Conservation (phyloP, 164 flowering plant species). For the Vitis labrusca region DNA sequence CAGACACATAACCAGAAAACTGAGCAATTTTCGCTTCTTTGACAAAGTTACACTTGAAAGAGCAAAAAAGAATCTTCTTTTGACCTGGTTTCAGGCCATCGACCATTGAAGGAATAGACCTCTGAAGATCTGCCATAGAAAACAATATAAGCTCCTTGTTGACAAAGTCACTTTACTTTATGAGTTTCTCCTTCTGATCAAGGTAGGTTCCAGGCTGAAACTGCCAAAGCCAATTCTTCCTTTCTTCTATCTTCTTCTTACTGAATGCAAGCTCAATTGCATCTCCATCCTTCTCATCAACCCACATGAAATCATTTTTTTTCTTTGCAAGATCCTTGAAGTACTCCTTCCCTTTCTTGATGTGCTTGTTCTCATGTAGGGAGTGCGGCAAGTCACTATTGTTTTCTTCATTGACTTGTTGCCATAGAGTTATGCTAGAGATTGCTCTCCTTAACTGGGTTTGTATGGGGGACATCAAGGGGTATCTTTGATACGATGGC, state of each 20-base stretch:
- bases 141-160: slow-evolving; percentile 92
- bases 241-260: slow-evolving; percentile 90
- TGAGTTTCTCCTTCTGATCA: slow-evolving; percentile 63
- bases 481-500: too few relatives aligned
- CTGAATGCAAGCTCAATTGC: slow-evolving; percentile 96
- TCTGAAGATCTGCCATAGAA: slow-evolving; percentile 87
- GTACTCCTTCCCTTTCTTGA: too few relatives aligned
- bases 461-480: too few relatives aligned
- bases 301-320: slow-evolving; percentile 34
- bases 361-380: too few relatives aligned
- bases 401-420: too few relatives aligned
- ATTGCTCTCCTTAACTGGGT: too few relatives aligned
- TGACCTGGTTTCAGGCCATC: slow-evolving; percentile 98
- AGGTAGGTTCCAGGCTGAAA: slow-evolving; percentile 89
- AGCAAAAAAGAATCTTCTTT: slow-evolving; percentile 85
- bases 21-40: slow-evolving; percentile 82
- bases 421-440: too few relatives aligned
- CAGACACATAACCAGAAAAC: slow-evolving; percentile 87
- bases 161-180: slow-evolving; percentile 86
- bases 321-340: too few relatives aligned
- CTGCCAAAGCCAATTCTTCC: slow-evolving; percentile 92
- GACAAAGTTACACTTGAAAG: slow-evolving; percentile 78
- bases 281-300: slow-evolving; percentile 76
- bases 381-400: too few relatives aligned
- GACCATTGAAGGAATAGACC: slow-evolving; percentile 95